Evolutionary conservation across 169 alveolate genomes (phyloP).

Genomic region (Prorocentrum cordatum): DNA sequence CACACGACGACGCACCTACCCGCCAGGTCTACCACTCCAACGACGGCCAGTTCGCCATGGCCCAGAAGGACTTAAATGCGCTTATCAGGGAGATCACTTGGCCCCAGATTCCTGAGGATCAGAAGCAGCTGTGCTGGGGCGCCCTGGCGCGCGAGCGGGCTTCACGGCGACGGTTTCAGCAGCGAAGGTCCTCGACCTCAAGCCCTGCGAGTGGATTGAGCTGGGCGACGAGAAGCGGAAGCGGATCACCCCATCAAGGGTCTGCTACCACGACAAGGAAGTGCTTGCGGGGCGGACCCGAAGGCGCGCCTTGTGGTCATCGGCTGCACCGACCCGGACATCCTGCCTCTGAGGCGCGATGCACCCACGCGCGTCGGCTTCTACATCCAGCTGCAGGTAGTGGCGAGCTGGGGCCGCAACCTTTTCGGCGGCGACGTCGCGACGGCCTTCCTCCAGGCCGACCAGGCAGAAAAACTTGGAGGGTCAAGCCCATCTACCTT

Average conservation of each 20-base stretch:
- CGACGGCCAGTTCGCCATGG: too few relatives aligned
- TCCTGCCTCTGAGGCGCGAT: neutral
- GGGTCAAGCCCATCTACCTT: neutral
- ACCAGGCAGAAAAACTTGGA: neutral
- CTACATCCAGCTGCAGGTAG: neutral
- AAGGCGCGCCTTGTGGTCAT: neutral
- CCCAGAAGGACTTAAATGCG: too few relatives aligned
- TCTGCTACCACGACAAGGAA: constrained; percentile 2
- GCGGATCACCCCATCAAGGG: neutral
- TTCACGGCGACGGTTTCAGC: too few relatives aligned
- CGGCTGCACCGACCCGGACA: neutral
- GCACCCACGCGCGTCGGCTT: neutral
- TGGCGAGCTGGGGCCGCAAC: neutral
- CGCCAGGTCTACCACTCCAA: too few relatives aligned
- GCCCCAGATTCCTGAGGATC: too few relatives aligned
- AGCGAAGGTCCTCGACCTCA: too few relatives aligned
- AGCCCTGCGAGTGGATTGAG: too few relatives aligned
- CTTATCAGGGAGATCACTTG: too few relatives aligned
- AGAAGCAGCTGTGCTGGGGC: too few relatives aligned
- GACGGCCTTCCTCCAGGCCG: constrained; percentile 7
- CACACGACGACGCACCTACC: too few relatives aligned
- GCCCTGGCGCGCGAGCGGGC: too few relatives aligned
- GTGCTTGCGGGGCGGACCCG: neutral
- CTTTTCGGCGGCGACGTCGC: neutral
- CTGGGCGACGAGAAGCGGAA: too few relatives aligned